Percentiles rank a stretch among this genome's conserved stretches.
Evolutionary conservation across 2,329 filamentous ascomycete species (phyloP).

Genomic region (Trichoderma asperellum): DNA sequence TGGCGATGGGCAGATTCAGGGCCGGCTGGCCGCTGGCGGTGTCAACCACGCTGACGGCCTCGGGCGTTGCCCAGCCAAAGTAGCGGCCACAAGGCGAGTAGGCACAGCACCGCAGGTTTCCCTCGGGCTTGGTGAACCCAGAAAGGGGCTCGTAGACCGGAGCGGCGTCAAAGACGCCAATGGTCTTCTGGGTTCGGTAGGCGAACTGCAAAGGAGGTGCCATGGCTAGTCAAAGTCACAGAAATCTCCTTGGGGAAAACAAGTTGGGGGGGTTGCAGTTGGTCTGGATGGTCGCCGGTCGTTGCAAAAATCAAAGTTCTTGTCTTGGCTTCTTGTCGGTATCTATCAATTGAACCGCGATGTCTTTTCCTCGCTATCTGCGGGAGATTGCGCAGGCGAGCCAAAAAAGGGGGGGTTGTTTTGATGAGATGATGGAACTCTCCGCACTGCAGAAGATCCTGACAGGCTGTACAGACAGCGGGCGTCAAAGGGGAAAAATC

Average conservation of each 20-base stretch:
- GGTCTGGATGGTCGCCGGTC: slow-evolving; percentile 24
- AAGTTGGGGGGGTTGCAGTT: slow-evolving; percentile 11
- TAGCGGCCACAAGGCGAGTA: slow-evolving; percentile 97
- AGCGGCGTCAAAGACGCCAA: slow-evolving; percentile 89
- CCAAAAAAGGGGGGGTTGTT: slow-evolving; percentile 6
- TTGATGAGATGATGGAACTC: slow-evolving; percentile 24
- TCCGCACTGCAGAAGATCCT: slow-evolving; percentile 27
- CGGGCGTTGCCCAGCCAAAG: slow-evolving; percentile 91
- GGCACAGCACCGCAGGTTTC: slow-evolving; percentile 89
- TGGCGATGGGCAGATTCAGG: slow-evolving; percentile 74
- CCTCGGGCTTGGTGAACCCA: slow-evolving; percentile 86
- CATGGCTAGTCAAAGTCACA: slow-evolving; percentile 95
- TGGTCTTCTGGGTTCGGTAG: slow-evolving; percentile 94
- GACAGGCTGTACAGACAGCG: slow-evolving; percentile 16
- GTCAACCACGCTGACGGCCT: slow-evolving; percentile 84
- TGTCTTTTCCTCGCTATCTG: slow-evolving; percentile 14
- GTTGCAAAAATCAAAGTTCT: slow-evolving; percentile 24
- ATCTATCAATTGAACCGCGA: slow-evolving; percentile 23
- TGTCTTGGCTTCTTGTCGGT: slow-evolving; percentile 19
- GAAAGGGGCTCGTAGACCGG: slow-evolving; percentile 84
- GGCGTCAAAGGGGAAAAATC: slow-evolving; percentile 1
- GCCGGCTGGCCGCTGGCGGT: slow-evolving; percentile 74
- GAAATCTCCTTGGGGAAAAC: slow-evolving; percentile 41
- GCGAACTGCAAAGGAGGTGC: slow-evolving; percentile 91
- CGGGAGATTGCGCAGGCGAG: slow-evolving; percentile 9